phyloP scores from a whole-genome alignment of 768 basidiomycete genomes.

The Russula dissimulans region DNA sequence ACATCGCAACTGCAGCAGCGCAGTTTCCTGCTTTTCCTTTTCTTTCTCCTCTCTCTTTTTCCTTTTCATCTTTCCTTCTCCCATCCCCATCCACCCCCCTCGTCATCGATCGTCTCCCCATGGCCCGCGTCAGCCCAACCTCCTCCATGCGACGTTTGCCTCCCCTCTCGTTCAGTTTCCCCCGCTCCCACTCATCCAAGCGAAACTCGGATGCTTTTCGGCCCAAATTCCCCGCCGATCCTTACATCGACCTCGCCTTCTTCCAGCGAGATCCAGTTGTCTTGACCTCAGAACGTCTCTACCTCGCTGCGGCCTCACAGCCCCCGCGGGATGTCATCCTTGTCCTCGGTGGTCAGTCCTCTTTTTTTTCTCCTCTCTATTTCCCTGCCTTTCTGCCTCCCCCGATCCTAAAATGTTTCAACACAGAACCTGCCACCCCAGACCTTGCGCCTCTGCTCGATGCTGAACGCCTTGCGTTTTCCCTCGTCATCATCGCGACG shows the following conservation, averaged over 20 bases:
- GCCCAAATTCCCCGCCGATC: slow-evolving; percentile 29
- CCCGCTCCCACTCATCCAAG: not conserved
- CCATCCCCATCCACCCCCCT: no score
- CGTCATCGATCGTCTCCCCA: no score
- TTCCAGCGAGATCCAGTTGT: slow-evolving; percentile 25
- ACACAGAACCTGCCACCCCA: slow-evolving; percentile 12
- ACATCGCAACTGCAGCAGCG: no score
- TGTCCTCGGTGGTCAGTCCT: slow-evolving; percentile 30
- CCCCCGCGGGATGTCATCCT: slow-evolving; percentile 29
- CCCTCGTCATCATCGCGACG: slow-evolving; percentile 32
- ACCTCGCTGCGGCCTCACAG: slow-evolving; percentile 14
- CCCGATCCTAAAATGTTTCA: not conserved
- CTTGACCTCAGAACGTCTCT: slow-evolving; percentile 22
- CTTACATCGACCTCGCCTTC: slow-evolving; percentile 24
- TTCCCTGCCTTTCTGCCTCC: not conserved
- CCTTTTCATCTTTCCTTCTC: no score
- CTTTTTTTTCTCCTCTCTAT: not conserved
- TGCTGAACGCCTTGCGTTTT: slow-evolving; percentile 28
- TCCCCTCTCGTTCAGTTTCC: no score
- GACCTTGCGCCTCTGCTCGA: slow-evolving; percentile 29
- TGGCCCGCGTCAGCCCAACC: no score
- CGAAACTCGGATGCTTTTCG: slow-evolving; percentile 25
- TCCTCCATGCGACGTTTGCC: no score
- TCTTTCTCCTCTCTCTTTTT: no score
- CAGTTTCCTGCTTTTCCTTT: no score